phyloP scores from a whole-genome alignment of 2,329 filamentous ascomycete species.

The Penicillium sp. region DNA sequence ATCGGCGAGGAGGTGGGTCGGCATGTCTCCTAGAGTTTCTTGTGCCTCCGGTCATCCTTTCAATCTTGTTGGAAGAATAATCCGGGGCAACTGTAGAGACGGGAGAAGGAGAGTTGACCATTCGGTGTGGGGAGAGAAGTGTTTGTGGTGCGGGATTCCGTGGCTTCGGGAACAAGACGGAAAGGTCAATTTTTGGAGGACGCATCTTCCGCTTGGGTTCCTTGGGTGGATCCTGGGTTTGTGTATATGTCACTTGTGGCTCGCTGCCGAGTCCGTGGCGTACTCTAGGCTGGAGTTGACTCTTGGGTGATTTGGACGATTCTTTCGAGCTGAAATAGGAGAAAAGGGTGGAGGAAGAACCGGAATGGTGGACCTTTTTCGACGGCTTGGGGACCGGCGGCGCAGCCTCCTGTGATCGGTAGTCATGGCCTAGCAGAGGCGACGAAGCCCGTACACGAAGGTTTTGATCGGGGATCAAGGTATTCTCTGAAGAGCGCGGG shows the following conservation, averaged over 20 bases:
- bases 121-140: conserved; percentile 41
- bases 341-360: conserved; percentile 46
- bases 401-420: conserved; percentile 25
- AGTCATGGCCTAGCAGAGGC: conserved; percentile 42
- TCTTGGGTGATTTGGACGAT: conserved; percentile 38
- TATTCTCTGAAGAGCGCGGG: conserved; percentile 19
- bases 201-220: conserved; percentile 39
- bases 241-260: conserved; percentile 22
- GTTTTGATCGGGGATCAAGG: conserved; percentile 21
- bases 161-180: conserved; percentile 42
- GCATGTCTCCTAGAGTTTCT: conserved; percentile 23
- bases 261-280: conserved; percentile 17
- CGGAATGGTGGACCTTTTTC: conserved; percentile 38
- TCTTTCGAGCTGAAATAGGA: conserved; percentile 48
- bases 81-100: conserved; percentile 35
- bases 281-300: conserved; percentile 16
- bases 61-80: conserved; percentile 20
- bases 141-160: conserved; percentile 26
- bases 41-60: conserved; percentile 17
- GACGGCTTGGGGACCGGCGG: conserved; percentile 33
- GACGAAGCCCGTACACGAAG: conserved; percentile 46
- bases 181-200: conserved; percentile 41
- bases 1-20: conserved; percentile 20
- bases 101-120: conserved; percentile 40
- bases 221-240: conserved; percentile 24